Percentiles rank a stretch among this genome's conserved stretches.
Conservation (phyloP, 768 basidiomycete genomes). For the Crucibulum laeve region DNA sequence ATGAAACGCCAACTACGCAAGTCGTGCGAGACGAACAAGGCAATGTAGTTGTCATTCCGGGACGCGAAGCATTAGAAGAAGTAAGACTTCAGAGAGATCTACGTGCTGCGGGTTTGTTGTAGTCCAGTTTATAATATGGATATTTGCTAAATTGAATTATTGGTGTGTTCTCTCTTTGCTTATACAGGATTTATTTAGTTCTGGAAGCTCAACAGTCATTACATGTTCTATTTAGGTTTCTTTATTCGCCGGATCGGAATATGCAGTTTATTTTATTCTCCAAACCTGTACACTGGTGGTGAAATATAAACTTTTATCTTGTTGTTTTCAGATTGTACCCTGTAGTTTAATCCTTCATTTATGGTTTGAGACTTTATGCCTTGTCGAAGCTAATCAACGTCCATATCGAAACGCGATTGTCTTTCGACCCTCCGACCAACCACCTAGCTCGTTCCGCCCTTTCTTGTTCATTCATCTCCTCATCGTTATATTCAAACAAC, state of each 20-base stretch:
- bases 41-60: slow-evolving; percentile 5
- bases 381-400: slow-evolving; percentile 48
- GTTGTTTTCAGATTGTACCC: too few species aligned
- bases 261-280: too few species aligned
- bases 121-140: slow-evolving; percentile 8
- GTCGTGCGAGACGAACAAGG: slow-evolving; percentile 17
- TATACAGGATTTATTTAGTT: too few species aligned
- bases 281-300: too few species aligned
- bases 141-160: too few species aligned
- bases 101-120: slow-evolving; percentile 52
- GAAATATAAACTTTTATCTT: too few species aligned
- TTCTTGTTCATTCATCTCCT: slow-evolving; percentile 44
- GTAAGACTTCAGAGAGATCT: slow-evolving; percentile 45
- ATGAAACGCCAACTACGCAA: slow-evolving; percentile 4
- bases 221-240: too few species aligned
- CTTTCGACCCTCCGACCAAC: slow-evolving; percentile 64
- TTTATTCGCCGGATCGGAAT: too few species aligned
- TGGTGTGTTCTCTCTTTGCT: too few species aligned
- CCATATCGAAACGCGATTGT: slow-evolving; percentile 73
- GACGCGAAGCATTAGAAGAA: slow-evolving; percentile 31
- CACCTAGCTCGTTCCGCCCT: slow-evolving; percentile 47
- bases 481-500: slow-evolving; percentile 38
- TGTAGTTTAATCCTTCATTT: slow-evolving; percentile 1
- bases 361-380: slow-evolving; percentile 6
- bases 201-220: too few species aligned